Conservation (phyloP, 148 eudicot species). For the Vaccinium macrocarpon region DNA sequence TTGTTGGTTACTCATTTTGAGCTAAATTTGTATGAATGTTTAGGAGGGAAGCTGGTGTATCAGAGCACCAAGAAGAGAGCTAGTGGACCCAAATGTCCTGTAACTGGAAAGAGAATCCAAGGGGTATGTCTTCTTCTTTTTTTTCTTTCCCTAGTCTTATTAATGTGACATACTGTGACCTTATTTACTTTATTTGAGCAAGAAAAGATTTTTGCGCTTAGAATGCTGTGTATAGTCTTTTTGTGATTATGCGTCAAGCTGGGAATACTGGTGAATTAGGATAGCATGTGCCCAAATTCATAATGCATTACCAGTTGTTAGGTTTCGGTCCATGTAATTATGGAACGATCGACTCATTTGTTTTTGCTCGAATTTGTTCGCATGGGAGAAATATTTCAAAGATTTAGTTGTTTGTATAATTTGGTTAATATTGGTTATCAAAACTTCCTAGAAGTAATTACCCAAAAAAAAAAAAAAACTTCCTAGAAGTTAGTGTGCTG, state of each 20-base stretch:
- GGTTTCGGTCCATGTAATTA: background rate
- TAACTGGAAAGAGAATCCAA: conserved; percentile 58
- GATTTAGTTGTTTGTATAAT: background rate
- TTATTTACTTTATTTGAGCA: background rate
- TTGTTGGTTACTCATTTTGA: conserved; percentile 13
- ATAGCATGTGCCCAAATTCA: background rate
- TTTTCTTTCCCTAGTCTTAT: background rate
- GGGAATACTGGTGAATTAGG: background rate
- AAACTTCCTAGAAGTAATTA: background rate
- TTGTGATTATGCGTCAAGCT: background rate
- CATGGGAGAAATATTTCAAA: background rate
- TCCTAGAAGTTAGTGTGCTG: background rate
- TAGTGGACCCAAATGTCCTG: conserved; percentile 58
- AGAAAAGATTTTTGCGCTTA: background rate
- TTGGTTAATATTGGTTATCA: background rate
- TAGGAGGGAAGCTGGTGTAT: conserved; percentile 54
- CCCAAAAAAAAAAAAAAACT: too few species aligned
- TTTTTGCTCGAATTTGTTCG: background rate
- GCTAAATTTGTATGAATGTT: conserved; percentile 7
- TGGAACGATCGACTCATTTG: background rate
- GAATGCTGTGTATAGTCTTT: background rate
- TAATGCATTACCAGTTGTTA: background rate
- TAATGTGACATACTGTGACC: background rate
- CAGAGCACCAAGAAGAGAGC: conserved; percentile 63
- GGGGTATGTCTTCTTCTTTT: conserved; percentile 32